Base-by-base conservation (phyloP, 2,329 filamentous ascomycete genomes). In the Aquanectria penicillioides region DNA sequence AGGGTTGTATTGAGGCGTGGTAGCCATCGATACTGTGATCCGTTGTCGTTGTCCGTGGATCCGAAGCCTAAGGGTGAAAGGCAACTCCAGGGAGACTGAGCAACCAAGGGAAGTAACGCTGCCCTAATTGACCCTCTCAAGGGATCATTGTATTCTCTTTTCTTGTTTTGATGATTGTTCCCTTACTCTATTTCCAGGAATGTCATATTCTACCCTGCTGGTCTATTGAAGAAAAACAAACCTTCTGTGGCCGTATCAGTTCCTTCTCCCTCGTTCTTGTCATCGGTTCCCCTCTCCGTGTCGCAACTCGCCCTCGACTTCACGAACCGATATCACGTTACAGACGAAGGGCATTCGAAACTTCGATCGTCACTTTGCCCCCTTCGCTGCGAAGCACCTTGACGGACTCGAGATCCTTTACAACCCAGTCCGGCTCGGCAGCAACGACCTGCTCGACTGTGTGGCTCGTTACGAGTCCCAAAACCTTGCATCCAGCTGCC, bases 391-490 rank as follows among this genome's bases (percentile, higher is more conserved):
- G 80, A 59, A 86, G 78, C 68, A 96, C 78, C 67, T 77, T 86
- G 62, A 97, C 86, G 64, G 90, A 93, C 56, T 83, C 81, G 78
- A 97, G 81, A 77, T 97, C 92, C 75, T 83, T 81, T 56, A 97
- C 89, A 48, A 97, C 87, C 89, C 91, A 97, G 79, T 97, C 93
- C 38, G 94, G 92, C n/a, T 86, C 89, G 5, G 93, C 92, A 41
- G 84, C 86, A 60, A 83, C 78, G 46, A 97, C 83, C 78, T 94
- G 86, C 67, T 88, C 86, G 40, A 89, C 80, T 22, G 85, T 87
- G 78, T 97, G 94, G 71, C 92, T 96, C 51, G 93, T 97, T 53
- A 91, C 86, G 51, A 97, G 78, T n/a, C 89, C 94, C 40, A 97
- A 78, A 11, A 97, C 94, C 71, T 86, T 89, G 79, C 91, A 97